These are phyloP conservation scores for Rhynchospora breviuscula DNA, from an alignment of 176 grass and related monocot species.

Conservation along the genomic window DNA sequence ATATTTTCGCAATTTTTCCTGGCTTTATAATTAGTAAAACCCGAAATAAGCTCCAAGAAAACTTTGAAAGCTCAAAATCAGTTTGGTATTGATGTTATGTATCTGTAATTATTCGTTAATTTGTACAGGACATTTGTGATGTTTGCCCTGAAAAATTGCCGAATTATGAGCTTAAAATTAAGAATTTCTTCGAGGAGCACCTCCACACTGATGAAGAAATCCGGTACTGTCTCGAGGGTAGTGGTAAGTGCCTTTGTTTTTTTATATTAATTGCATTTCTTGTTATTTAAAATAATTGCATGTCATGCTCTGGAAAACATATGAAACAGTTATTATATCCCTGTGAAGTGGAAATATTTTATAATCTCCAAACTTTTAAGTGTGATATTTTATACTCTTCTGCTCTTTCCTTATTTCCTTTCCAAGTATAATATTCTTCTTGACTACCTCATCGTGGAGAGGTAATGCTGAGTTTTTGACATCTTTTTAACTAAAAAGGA, in stretches of 20 bases:
- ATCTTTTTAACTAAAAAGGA: background rate
- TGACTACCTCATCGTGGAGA: background rate
- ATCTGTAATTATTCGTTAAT: conserved; percentile 11
- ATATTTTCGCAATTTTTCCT: background rate
- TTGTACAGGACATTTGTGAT: conserved; percentile 72
- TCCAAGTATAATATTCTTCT: background rate
- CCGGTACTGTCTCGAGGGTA: conserved; percentile 83
- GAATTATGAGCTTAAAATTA: conserved; percentile 81
- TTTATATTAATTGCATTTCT: background rate
- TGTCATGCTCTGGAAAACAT: background rate
- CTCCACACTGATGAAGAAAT: conserved; percentile 95
- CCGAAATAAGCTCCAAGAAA: background rate
- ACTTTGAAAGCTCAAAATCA: background rate
- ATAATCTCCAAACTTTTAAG: background rate
- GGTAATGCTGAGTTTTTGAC: background rate
- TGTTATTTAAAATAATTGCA: background rate
- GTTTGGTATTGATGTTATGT: background rate
- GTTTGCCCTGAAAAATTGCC: conserved; percentile 75
- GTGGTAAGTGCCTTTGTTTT: conserved; percentile 49
- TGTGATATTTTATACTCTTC: background rate
- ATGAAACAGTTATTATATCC: background rate
- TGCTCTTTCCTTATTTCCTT: background rate
- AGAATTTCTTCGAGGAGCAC: conserved; percentile 91
- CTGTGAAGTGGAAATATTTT: background rate
- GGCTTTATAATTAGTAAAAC: background rate